Evolutionary conservation across 352 stramenopile genomes (phyloP).

Genomic region (Phytophthora constricta): DNA sequence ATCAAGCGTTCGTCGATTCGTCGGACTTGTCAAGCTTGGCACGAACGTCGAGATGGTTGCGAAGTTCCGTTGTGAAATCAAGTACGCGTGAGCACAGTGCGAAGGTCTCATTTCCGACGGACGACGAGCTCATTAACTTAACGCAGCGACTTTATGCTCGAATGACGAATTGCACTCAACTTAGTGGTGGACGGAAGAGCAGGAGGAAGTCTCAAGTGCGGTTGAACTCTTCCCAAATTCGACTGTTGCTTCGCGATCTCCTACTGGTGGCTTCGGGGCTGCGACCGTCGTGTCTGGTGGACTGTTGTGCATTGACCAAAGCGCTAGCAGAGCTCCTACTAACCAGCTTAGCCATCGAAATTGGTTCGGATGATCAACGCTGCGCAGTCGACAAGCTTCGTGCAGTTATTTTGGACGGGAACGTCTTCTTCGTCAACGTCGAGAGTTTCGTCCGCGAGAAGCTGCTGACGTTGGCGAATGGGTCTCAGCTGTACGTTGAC

Average conservation of each 20-base stretch:
- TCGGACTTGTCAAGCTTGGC: conserved; percentile 22
- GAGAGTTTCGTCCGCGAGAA: conserved; percentile 44
- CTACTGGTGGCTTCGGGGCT: conserved; percentile 45
- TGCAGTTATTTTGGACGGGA: conserved; percentile 41
- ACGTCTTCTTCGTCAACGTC: conserved; percentile 56
- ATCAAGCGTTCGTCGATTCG: conserved; percentile 18
- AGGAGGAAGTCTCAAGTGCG: conserved; percentile 2
- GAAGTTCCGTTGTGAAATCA: not conserved
- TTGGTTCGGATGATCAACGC: not conserved
- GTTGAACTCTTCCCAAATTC: conserved; percentile 32
- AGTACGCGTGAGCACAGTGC: not conserved
- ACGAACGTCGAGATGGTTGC: conserved; percentile 26
- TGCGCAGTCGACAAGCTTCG: conserved; percentile 21
- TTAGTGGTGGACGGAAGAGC: conserved; percentile 2
- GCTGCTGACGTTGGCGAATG: conserved; percentile 28
- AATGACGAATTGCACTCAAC: conserved; percentile 9
- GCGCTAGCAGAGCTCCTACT: conserved; percentile 34
- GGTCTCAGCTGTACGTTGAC: conserved; percentile 40
- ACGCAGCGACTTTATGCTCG: conserved; percentile 24
- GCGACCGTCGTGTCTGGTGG: conserved; percentile 50
- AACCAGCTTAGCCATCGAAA: conserved; percentile 9
- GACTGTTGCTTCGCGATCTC: conserved; percentile 43
- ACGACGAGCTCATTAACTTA: conserved; percentile 15
- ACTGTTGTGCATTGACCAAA: conserved; percentile 44
- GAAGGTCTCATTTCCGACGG: conserved; percentile 13